Evolutionary conservation across 169 alveolate genomes (phyloP).

Genomic region (Eimeria necatrix): DNA sequence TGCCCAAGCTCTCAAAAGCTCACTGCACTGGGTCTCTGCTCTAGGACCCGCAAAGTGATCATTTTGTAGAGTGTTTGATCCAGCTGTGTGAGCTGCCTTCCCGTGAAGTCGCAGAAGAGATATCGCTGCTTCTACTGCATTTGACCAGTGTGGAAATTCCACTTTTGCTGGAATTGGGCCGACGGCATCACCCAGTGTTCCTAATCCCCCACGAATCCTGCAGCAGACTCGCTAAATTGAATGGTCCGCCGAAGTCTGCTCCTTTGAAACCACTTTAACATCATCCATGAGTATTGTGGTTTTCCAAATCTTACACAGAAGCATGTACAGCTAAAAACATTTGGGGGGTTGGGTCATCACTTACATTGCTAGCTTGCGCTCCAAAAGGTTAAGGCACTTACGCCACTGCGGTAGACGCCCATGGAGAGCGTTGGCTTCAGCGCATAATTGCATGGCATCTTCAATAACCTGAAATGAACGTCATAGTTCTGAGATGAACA

Average conservation of each 20-base stretch:
- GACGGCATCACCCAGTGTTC: slow-evolving; percentile 14
- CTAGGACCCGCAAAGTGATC: slow-evolving; percentile 14
- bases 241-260: too few relatives aligned
- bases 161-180: slow-evolving; percentile 59
- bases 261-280: too few relatives aligned
- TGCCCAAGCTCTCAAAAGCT: slow-evolving; percentile 51
- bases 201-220: slow-evolving; percentile 57
- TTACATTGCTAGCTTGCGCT: slow-evolving; percentile 74
- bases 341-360: background rate
- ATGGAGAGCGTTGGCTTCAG: slow-evolving; percentile 49
- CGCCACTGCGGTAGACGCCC: slow-evolving; percentile 62
- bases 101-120: background rate
- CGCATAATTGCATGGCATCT: slow-evolving; percentile 65
- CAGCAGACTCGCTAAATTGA: background rate
- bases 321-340: background rate
- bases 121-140: slow-evolving; percentile 35
- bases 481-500: background rate
- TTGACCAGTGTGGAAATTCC: slow-evolving; percentile 53
- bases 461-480: slow-evolving; percentile 59
- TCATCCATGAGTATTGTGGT: too few relatives aligned
- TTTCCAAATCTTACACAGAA: too few relatives aligned
- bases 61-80: background rate
- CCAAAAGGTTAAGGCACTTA: slow-evolving; percentile 30
- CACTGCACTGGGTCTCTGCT: slow-evolving; percentile 1
- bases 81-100: background rate